Evolutionary conservation across 2,329 filamentous ascomycete species (phyloP).

Genomic region (Scedosporium dehoogii): DNA sequence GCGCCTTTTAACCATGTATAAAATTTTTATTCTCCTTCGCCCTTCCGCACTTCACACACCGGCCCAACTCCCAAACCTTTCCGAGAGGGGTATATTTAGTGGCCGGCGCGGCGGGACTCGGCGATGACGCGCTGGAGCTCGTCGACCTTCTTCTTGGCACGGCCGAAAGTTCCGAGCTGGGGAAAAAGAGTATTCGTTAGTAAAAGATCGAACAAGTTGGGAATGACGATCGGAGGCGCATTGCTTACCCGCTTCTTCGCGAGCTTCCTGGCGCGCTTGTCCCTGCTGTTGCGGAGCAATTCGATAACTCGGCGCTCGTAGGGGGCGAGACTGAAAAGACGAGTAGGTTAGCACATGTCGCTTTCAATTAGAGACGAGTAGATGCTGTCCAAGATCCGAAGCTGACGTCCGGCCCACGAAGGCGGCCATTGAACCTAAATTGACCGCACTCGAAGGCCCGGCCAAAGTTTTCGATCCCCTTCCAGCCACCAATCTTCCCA

Average conservation of each 20-base stretch:
- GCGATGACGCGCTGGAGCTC: slow-evolving; percentile 97
- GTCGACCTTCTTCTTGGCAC: slow-evolving; percentile 99
- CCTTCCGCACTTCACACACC: neutral
- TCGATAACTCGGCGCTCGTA: slow-evolving; percentile 99
- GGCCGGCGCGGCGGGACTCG: slow-evolving; percentile 66
- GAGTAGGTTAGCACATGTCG: slow-evolving; percentile 18
- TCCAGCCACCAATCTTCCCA: slow-evolving; percentile 1
- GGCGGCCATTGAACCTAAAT: no score
- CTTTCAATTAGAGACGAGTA: neutral
- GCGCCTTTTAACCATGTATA: neutral
- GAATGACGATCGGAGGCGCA: neutral
- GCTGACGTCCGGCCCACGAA: no score
- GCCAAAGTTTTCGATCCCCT: neutral
- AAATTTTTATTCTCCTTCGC: neutral
- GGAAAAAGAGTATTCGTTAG: slow-evolving; percentile 14
- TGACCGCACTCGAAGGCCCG: neutral
- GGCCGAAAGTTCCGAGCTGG: slow-evolving; percentile 94
- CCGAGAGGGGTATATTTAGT: slow-evolving; percentile 32
- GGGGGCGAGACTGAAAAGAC: slow-evolving; percentile 58
- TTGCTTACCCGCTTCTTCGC: slow-evolving; percentile 92
- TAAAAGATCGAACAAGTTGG: neutral
- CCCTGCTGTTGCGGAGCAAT: slow-evolving; percentile 97
- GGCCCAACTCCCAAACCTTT: neutral
- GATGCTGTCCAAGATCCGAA: neutral
- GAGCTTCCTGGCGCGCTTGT: slow-evolving; percentile 98